Base-by-base conservation (phyloP, 164 flowering plant species). In the Umbilicus rupestris region DNA sequence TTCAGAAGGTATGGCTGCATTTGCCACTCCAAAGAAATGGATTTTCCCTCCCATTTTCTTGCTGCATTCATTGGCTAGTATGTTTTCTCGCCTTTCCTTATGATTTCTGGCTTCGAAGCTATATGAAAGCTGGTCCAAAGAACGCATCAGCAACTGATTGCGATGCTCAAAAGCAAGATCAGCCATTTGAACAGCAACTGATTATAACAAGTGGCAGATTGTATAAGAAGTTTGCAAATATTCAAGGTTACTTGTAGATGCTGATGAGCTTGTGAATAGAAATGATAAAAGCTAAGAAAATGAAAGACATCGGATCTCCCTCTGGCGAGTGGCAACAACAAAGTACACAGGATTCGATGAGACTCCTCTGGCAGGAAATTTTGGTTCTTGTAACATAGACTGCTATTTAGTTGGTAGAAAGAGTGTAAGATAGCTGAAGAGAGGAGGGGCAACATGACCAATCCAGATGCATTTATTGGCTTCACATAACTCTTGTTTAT, bases 331-430 rank as follows among this genome's bases (percentile, higher is more conserved):
- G n/a, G n/a, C n/a, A n/a, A n/a, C n/a, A 49, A 20, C 7, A 3
- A 22, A 5, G 7, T 49, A 52, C 31, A 62, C 26, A 19, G 28
- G 24, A 35, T 37, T 35, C 66, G 72, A 70, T 59, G 75, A 73
- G 79, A 74, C 73, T 73, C 63, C 71, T 71, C 75, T 77, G 76
- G 68, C 65, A 76, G 76, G 80, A 77, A 73, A 81, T 79, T 82
- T 87, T 87, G 85, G 83, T 86, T 77, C 83, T 81, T 83, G 92
- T 87, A 85, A 72, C 84, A 83, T 87, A 83, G 70, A 69, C 28
- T 7, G 72, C 72, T 70, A 52, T 68, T 71, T 78, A 72, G 75
- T 80, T 74, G 75, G 78, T 78, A 66, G 76, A 78, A 77, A 78
- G 44, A 35, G 65, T 76, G 82, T 82, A 79, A 77, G 77, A 76